Evolutionary conservation across 768 basidiomycete genomes (phyloP).

Genomic region (Dioszegia crocea): DNA sequence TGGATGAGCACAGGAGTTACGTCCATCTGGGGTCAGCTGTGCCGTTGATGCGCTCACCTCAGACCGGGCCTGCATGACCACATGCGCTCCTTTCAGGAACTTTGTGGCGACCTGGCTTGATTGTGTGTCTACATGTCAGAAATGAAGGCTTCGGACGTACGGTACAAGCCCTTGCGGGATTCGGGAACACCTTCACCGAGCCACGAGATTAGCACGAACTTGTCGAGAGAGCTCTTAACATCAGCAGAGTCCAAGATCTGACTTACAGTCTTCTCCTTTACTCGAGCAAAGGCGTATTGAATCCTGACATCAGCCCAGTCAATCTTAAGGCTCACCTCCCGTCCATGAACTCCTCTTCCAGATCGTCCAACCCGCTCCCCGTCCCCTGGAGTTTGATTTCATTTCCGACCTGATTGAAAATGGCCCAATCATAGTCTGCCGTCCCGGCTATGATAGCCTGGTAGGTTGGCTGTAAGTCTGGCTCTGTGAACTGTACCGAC

Average conservation of each 20-base stretch:
- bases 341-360: conserved; percentile 92
- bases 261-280: conserved; percentile 76
- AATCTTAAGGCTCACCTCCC: conserved; percentile 77
- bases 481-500: conserved; percentile 42
- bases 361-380: conserved; percentile 79
- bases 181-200: conserved; percentile 95
- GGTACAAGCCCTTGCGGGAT: conserved; percentile 85
- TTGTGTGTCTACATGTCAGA: conserved; percentile 59
- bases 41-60: conserved; percentile 8
- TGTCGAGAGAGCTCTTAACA: conserved; percentile 70
- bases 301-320: conserved; percentile 61
- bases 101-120: conserved; percentile 66
- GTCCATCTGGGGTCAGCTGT: conserved; percentile 59
- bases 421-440: conserved; percentile 41
- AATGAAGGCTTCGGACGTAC: conserved; percentile 31
- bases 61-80: conserved; percentile 47
- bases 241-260: background rate
- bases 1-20: conserved; percentile 75
- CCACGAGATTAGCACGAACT: conserved; percentile 96
- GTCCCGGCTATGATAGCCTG: conserved; percentile 31
- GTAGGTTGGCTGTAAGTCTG: conserved; percentile 36
- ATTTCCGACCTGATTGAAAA: conserved; percentile 66
- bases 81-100: conserved; percentile 67
- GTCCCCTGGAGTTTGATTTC: conserved; percentile 82
- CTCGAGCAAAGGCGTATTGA: conserved; percentile 85